Conservation (phyloP, 31 red algal genomes). For the Porphyra umbilicalis region DNA sequence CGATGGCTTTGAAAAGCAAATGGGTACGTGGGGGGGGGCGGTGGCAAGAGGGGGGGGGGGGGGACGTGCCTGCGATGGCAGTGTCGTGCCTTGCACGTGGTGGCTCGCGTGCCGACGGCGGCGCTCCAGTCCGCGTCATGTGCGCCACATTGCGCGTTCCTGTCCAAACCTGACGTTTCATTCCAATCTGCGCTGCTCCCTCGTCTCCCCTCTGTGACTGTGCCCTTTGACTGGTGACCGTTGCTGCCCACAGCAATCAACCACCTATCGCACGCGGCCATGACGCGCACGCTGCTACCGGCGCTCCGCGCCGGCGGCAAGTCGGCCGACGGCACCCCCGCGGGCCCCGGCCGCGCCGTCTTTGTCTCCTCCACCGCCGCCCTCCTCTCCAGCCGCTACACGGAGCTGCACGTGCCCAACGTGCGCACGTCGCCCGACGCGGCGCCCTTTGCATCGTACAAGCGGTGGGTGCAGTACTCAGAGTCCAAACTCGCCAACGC, state of each 20-base stretch:
- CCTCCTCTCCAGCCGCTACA: constrained; percentile 6
- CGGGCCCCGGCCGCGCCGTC: constrained; percentile 12
- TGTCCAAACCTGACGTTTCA: no score
- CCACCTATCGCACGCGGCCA: constrained; percentile 44
- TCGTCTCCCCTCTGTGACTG: no score
- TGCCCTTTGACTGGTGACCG: no score
- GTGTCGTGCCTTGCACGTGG: no score
- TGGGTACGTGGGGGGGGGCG: not conserved
- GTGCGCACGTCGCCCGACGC: constrained; percentile 7
- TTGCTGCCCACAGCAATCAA: constrained; percentile 14
- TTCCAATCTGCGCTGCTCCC: no score
- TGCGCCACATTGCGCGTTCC: no score
- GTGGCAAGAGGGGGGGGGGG: not conserved
- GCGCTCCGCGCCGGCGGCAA: constrained; percentile 6
- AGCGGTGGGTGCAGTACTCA: constrained; percentile 45
- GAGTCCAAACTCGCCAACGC: constrained; percentile 63
- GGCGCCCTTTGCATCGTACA: constrained; percentile 13
- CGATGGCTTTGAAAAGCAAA: constrained; percentile 1
- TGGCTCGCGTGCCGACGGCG: no score
- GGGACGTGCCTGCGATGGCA: no score
- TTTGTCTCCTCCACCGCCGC: constrained; percentile 55
- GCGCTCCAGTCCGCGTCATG: no score
- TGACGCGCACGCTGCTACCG: constrained; percentile 14
- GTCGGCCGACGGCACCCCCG: not conserved
- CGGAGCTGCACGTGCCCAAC: constrained; percentile 11